Evolutionary conservation across 169 alveolate genomes (phyloP), one percentile per base, ranked within the genome.

Genomic region (Cryptosporidium parvum): DNA sequence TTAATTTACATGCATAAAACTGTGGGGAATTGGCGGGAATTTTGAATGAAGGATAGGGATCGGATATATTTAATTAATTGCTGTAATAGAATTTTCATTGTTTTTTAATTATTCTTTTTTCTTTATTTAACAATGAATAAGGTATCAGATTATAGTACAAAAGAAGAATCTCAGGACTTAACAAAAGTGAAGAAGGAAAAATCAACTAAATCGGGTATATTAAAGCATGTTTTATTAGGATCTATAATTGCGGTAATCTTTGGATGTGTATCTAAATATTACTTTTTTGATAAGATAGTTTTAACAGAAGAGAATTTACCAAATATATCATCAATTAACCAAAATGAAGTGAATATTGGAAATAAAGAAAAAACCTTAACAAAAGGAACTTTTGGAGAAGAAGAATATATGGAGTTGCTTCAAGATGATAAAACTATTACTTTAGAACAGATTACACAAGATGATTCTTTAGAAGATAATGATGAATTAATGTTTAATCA

Each of bases 301-400:
- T 4, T 45, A 39, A 26, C 26, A 2, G 39, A 70, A 33, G 62
- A 45, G 33, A 70, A 70, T 33, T 9, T 21, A 8, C 67, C 31
- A 23, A 44, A 44, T 48, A 48, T 21, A 26, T 26, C 62, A 21
- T 9, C 29, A 39, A 37, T n/a, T 7, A 53, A 69, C 16, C 39
- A 45, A 6, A 23, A 9, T 45, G 48, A 12, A 3, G 23, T 12
- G 14, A 31, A 48, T 26, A 37, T 18, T 29, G 39, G 39, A 29
- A 73, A 21, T 7, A 26, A 73, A 10, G 44, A 56, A 8, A 45
- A 52, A 59, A 42, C 31, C 6, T 31, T 31, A 37, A 53, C 35
- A 33, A 31, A 21, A 35, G 86, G 68, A 56, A 62, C 62, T 10
- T 52, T 73, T 73, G 86, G 51, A 58, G 70, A 73, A 33, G 86